These are phyloP conservation scores for Penicillium silybi DNA, from an alignment of 495 filamentous ascomycete genomes.

Conservation along the genomic window DNA sequence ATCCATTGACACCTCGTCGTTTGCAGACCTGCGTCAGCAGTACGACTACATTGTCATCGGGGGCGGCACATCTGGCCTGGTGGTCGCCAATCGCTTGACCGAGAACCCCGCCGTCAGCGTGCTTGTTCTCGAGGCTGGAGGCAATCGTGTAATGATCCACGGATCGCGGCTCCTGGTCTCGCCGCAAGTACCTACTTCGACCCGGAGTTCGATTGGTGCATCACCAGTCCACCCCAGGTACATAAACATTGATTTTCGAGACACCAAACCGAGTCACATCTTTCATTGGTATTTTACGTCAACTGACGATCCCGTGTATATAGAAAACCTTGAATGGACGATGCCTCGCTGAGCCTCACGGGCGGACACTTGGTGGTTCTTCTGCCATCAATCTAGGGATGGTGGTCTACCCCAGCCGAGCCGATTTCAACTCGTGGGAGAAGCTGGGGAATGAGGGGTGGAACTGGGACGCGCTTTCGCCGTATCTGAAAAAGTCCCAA, in stretches of 20 bases:
- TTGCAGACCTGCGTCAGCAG: no score
- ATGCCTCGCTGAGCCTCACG: constrained; percentile 32
- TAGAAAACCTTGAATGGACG: constrained; percentile 23
- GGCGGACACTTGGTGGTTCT: constrained; percentile 52
- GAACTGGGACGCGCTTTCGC: constrained; percentile 42
- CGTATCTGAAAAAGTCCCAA: constrained; percentile 33
- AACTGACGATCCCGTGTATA: no score
- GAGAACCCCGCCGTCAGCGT: constrained; percentile 39
- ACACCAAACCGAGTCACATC: no score
- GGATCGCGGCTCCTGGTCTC: constrained; percentile 38
- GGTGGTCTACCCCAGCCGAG: constrained; percentile 36
- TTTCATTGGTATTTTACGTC: no score
- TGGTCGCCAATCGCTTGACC: constrained; percentile 36
- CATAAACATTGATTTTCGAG: background rate
- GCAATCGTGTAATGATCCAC: constrained; percentile 36
- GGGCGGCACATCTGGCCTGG: background rate
- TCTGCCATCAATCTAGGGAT: constrained; percentile 52
- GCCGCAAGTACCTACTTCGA: constrained; percentile 35
- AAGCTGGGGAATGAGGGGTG: constrained; percentile 49
- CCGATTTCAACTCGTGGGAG: constrained; percentile 45
- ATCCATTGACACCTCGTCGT: no score
- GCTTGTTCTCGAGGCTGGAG: constrained; percentile 49
- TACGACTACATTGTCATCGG: background rate
- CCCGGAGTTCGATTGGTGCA: constrained; percentile 50
- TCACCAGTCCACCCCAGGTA: constrained; percentile 46